Conservation (phyloP, 1,139 yeast species). For the Wickerhamomyces sp. region DNA sequence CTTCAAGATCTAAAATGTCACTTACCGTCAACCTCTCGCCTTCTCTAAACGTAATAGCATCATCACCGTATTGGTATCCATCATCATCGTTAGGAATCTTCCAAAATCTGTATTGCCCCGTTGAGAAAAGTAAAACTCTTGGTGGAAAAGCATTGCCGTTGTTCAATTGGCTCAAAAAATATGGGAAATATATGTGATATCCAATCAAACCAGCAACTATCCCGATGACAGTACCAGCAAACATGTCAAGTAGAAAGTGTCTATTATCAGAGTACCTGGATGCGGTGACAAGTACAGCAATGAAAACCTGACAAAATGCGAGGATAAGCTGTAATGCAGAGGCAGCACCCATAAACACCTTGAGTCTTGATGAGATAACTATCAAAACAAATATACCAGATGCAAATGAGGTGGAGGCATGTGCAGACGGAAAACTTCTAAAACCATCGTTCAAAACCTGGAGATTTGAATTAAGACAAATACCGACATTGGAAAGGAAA, state of each 20-base stretch:
- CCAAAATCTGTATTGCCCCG: slow-evolving; percentile 29
- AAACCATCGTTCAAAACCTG: slow-evolving; percentile 40
- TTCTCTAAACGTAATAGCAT: slow-evolving; percentile 6
- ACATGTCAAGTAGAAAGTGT: slow-evolving; percentile 39
- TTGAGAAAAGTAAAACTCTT: slow-evolving; percentile 27
- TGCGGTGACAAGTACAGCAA: slow-evolving; percentile 36
- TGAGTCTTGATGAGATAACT: slow-evolving; percentile 34
- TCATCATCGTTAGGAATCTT: slow-evolving; percentile 23
- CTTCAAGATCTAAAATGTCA: neutral
- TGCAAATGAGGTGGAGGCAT: slow-evolving; percentile 43
- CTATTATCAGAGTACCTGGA: slow-evolving; percentile 46
- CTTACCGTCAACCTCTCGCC: too few relatives aligned
- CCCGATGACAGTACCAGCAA: slow-evolving; percentile 40
- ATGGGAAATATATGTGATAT: slow-evolving; percentile 40
- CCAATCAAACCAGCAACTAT: slow-evolving; percentile 29
- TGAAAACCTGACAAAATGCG: slow-evolving; percentile 32
- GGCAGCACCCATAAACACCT: slow-evolving; percentile 35
- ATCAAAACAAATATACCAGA: slow-evolving; percentile 36
- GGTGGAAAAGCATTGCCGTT: slow-evolving; percentile 43
- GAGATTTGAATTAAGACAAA: slow-evolving; percentile 31
- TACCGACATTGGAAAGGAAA: slow-evolving; percentile 29
- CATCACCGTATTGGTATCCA: slow-evolving; percentile 11
- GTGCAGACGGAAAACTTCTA: slow-evolving; percentile 49
- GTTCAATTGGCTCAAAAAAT: slow-evolving; percentile 28
- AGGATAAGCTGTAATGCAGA: slow-evolving; percentile 33